Conservation (phyloP, 2,329 filamentous ascomycete genomes). For the Leptoxyphium fumago region DNA sequence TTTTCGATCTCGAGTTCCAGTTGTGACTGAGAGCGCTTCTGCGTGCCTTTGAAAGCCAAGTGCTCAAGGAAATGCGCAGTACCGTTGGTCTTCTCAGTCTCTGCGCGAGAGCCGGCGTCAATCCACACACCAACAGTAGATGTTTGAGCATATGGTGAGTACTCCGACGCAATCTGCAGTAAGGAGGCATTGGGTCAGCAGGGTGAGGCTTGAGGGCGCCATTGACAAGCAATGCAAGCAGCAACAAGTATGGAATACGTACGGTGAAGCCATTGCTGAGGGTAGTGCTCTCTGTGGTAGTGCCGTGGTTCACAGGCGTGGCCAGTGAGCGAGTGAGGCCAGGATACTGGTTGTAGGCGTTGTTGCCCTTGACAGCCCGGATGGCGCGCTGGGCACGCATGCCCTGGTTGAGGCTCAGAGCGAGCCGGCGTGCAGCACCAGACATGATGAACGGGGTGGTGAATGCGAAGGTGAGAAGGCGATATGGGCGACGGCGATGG, state of each 20-base stretch:
- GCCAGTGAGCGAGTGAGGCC: constrained; percentile 79
- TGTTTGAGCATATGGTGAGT: constrained; percentile 96
- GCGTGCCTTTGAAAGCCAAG: constrained; percentile 98
- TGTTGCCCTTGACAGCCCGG: constrained; percentile 45
- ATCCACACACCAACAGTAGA: constrained; percentile 99
- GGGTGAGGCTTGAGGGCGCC: background rate
- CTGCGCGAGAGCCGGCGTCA: constrained; percentile 92
- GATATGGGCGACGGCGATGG: constrained; percentile 3
- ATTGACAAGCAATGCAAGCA: too few species aligned
- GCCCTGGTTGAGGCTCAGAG: constrained; percentile 82
- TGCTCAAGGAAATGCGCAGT: constrained; percentile 99
- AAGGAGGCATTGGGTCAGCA: background rate
- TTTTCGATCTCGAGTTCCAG: constrained; percentile 99
- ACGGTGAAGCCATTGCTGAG: constrained; percentile 96
- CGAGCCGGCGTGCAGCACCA: constrained; percentile 97
- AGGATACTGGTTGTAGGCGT: constrained; percentile 39
- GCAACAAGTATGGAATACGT: constrained; percentile 17
- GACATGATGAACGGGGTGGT: constrained; percentile 26
- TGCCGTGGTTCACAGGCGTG: constrained; percentile 58
- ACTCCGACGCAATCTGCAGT: constrained; percentile 80
- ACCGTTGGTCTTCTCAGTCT: constrained; percentile 97
- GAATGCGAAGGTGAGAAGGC: constrained; percentile 4
- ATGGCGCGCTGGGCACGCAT: constrained; percentile 77
- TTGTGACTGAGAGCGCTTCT: constrained; percentile 89
- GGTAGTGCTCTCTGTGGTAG: constrained; percentile 90